Evolutionary conservation across 2,329 filamentous ascomycete genomes (phyloP), one percentile per base, ranked within the genome.

Genomic region (Talaromyces marneffei): DNA sequence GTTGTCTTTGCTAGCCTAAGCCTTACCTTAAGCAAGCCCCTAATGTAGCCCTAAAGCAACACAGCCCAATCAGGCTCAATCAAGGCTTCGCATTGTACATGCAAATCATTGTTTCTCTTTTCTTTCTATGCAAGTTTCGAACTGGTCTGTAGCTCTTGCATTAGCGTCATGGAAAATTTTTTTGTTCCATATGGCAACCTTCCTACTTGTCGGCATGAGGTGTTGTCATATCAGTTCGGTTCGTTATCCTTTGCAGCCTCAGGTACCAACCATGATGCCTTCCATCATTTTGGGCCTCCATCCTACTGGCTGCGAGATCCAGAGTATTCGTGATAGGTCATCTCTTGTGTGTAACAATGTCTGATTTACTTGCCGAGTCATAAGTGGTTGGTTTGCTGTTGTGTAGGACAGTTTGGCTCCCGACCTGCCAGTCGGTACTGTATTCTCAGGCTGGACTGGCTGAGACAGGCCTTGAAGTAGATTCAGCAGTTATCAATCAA

Each of bases 1-100:
- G 56, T 59, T 59, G 56, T 59, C 56, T 29, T 20, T 57, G 40
- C 33, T 58, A 58, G 57, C 46, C 57, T 59, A 40, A 42, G 57
- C 33, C 57, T 53, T 39, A n/a, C n/a, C n/a, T n/a, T n/a, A n/a
- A n/a, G n/a, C n/a, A 40, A 59, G 37, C 33, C 33, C 16, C 35
- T 55, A 55, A 37, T 16, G 35, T 37, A 54, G 52, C 31, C 52
- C 52, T 54, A 54, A 10, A 23, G 23, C 25, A 40, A 7, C 20
- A 16, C 35, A 53, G 57, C 35, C 54, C 44, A 42, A 57, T 27
- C 14, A 58, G 48, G 37, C 23, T 12, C 14, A 27, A 3, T 25
- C 20, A 39, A 23, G 33, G 52, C 52, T 33, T n/a, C 53, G 42
- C 39, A 44, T 40, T 14, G 23, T 55, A 27, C 33, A 40, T 55